Evolutionary conservation across 2,329 filamentous ascomycete species (phyloP), one percentile per base, ranked within the genome.

Genomic region (Phialophora verrucosa): DNA sequence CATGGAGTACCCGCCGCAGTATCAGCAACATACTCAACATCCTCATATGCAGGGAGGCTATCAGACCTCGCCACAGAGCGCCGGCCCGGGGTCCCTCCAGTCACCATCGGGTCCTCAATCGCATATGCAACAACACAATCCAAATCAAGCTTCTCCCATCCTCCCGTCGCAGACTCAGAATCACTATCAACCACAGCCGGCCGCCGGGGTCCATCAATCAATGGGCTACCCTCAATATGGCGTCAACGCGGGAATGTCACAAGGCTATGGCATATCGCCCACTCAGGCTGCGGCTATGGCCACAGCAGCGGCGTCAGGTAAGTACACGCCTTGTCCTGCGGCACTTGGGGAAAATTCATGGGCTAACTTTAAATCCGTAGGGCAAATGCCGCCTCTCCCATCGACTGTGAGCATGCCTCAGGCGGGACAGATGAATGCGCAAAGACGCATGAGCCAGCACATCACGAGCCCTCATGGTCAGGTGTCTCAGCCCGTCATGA

Each of bases 241-340:
- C 65, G 90, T 93, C 64, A 84, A 90, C 68, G 84, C 88, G 73
- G 85, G 85, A 74, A 92, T 96, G 87, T 89, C 91, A 62, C 82
- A 83, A 66, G 81, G 81, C 25, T 96, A 96, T 81, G 89, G 86
- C 65, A 92, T 94, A 79, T 90, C 90, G 38, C 87, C 90, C 23
- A 92, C 93, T 55, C 92, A 96, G 78, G 93, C 93, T 14, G 93
- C 94, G 58, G 93, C 93, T 65, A 95, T 97, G 91, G 93, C 91
- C 53, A 97, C 93, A 0, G 94, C 94, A 20, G 93, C 94, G 1
- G 94, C 94, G 11, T 93, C 93, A 5, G 93, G 94, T 49, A 90
- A 92, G 67, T 91, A 90, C 14, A 62, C 31, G 54, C 78, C 79
- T 25, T 77, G 82, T 68, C 76, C 79, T 27, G 78, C 76, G 27